Conservation (phyloP, 1,284 basidiomycete genomes). For the Rhizopogon parksii region DNA sequence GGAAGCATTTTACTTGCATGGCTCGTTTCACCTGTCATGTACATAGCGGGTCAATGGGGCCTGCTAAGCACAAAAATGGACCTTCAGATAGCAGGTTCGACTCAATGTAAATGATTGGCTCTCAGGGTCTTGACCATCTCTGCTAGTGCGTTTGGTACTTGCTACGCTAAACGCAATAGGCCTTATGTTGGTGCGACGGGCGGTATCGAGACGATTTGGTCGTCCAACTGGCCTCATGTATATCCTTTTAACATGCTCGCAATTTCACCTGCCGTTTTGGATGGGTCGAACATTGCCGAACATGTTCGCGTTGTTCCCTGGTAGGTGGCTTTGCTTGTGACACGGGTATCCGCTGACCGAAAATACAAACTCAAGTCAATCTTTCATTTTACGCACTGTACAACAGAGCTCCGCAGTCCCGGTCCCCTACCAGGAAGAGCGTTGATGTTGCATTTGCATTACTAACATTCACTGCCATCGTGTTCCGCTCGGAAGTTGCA, state of each 20-base stretch:
- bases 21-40: constrained; percentile 41
- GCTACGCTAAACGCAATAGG: constrained; percentile 61
- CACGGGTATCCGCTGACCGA: background rate
- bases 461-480: constrained; percentile 63
- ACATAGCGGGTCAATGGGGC: constrained; percentile 34
- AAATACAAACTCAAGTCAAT: constrained; percentile 43
- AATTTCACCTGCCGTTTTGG: constrained; percentile 94
- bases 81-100: constrained; percentile 58
- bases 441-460: constrained; percentile 37
- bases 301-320: constrained; percentile 80
- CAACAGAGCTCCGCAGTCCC: constrained; percentile 37
- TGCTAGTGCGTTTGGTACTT: constrained; percentile 69
- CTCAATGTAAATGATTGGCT: background rate
- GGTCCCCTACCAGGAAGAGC: constrained; percentile 31
- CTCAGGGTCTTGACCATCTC: background rate
- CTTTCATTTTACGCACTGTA: constrained; percentile 55
- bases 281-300: constrained; percentile 91
- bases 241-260: constrained; percentile 63
- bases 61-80: constrained; percentile 48
- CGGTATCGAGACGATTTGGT: constrained; percentile 61
- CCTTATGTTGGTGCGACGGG: constrained; percentile 59
- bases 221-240: constrained; percentile 52
- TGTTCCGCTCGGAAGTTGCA: constrained; percentile 79
- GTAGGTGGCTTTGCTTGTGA: constrained; percentile 36
- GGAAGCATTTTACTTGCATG: constrained; percentile 61